These are phyloP conservation scores for Malassezia restricta DNA, from an alignment of 1,284 basidiomycete genomes.

Conservation along the genomic window DNA sequence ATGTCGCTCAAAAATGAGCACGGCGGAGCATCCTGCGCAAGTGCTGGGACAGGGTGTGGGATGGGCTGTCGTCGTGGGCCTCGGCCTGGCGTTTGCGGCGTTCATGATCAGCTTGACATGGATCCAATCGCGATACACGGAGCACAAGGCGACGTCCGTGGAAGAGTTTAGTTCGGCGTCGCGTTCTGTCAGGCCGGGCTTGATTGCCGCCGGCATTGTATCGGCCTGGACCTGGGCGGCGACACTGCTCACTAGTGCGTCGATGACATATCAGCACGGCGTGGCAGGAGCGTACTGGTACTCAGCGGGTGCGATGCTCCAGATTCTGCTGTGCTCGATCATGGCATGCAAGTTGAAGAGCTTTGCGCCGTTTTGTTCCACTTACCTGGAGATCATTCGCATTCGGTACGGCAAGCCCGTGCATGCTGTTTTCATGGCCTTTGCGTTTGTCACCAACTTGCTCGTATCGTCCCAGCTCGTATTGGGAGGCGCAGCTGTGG, in stretches of 20 bases:
- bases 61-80: conserved; percentile 41
- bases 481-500: conserved; percentile 36
- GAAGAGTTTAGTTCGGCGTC: conserved; percentile 42
- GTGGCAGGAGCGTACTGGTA: conserved; percentile 27
- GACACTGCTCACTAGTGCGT: conserved; percentile 54
- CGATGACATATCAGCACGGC: conserved; percentile 48
- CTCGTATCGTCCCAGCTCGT: conserved; percentile 40
- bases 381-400: conserved; percentile 58
- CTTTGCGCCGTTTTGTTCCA: conserved; percentile 55
- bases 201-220: conserved; percentile 80
- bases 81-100: conserved; percentile 25
- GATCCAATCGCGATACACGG: conserved; percentile 35
- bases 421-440: conserved; percentile 67
- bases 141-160: conserved; percentile 20
- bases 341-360: conserved; percentile 52
- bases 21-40: conserved; percentile 3
- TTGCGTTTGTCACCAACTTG: conserved; percentile 60
- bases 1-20: no score
- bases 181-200: conserved; percentile 58
- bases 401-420: conserved; percentile 62
- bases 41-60: conserved; percentile 34
- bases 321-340: conserved; percentile 57
- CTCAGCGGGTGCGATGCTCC: conserved; percentile 50
- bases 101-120: conserved; percentile 36
- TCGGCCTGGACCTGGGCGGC: conserved; percentile 48